Evolutionary conservation across 306 rosid species (phyloP), one percentile per base, ranked within the genome.

Genomic region (Purshia tridentata): DNA sequence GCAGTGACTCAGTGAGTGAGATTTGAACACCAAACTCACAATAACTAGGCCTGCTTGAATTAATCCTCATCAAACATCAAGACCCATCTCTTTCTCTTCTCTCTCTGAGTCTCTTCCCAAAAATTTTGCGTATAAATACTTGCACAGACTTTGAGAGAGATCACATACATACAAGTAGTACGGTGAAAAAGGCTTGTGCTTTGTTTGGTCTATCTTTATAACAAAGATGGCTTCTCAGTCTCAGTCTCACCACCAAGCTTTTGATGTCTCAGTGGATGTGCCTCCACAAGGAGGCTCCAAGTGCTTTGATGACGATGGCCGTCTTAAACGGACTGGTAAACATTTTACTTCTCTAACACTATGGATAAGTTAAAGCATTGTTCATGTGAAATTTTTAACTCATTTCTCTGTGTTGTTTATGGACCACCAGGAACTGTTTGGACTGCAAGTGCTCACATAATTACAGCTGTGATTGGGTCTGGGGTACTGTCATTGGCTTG

Each of bases 381-480:
- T n/a, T 14, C 54, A 11, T n/a, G 41, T 44, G 13, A 22, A 39
- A 16, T 61, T 52, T 16, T 8, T 72, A 47, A 29, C 19, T 23
- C 2, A n/a, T 47, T 60, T 6, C 51, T 37, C 2, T 22, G 54
- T 7, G 18, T 41, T 63, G 10, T 29, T 51, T 9, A 49, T 56
- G 75, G 39, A 58, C 37, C 35, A 23, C 35, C 37, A 88, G 94
- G 97, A 52, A 87, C 79, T 6, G 71, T 69, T 49, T 76, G 88
- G 88, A 91, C 94, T 16, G 85, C 89, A 39, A 83, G 92, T 77
- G 85, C 97, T 35, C 97, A 91, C 76, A 83, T 91, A 23, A 85
- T 91, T 63, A 91, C 97, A 0, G 97, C 97, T 12, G 97, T 91
- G 55, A 85, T 91, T 47, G 97, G 97, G 0, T 88, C 97, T 10